Evolutionary conservation across 306 rosid species (phyloP).

Genomic region (Pterocarpus santalinus): DNA sequence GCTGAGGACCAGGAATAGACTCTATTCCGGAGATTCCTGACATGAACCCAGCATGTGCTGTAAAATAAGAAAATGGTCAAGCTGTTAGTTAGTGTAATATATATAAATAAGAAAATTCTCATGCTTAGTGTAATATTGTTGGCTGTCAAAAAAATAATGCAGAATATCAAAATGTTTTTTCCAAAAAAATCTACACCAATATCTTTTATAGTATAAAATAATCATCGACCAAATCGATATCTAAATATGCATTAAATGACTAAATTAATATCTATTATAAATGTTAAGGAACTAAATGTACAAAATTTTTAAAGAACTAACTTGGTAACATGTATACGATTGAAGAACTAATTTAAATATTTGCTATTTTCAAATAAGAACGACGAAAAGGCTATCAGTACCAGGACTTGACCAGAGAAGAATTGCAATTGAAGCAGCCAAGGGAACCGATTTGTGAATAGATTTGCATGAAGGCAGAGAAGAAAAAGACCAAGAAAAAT

Average conservation of each 20-base stretch:
- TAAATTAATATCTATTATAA: background rate
- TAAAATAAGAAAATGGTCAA: constrained; percentile 41
- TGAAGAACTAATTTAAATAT: background rate
- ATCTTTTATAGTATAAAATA: background rate
- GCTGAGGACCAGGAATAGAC: constrained; percentile 88
- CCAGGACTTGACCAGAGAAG: constrained; percentile 86
- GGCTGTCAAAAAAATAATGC: background rate
- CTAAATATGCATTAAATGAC: background rate
- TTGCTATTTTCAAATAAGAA: background rate
- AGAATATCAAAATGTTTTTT: background rate
- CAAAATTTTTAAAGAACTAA: background rate
- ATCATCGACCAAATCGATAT: background rate
- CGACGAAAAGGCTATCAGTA: constrained; percentile 2
- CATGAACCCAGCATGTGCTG: constrained; percentile 90
- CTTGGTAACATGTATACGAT: background rate
- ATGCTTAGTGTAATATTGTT: background rate
- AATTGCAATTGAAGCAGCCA: constrained; percentile 79
- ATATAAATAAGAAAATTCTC: constrained; percentile 24
- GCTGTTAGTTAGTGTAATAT: background rate
- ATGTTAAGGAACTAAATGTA: background rate
- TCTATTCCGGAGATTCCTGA: constrained; percentile 90
- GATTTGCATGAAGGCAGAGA: constrained; percentile 44
- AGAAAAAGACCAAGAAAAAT: constrained; percentile 40
- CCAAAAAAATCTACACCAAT: background rate
- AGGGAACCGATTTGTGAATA: constrained; percentile 69